Evolutionary conservation across 73 alveolate species (phyloP).

Genomic region (Breviolum minutum): DNA sequence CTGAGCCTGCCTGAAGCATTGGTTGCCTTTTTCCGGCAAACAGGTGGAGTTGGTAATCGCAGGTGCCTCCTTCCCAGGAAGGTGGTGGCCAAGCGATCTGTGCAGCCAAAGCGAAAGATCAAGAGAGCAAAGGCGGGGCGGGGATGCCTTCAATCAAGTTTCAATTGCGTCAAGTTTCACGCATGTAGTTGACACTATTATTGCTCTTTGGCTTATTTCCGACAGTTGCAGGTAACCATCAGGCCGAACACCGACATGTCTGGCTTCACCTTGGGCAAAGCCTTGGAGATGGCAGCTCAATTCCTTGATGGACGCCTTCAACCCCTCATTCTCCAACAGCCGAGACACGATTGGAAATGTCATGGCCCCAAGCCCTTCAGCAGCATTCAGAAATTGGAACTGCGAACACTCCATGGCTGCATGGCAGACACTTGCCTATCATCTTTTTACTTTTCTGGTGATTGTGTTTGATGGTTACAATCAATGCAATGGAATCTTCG

Average conservation of each 20-base stretch:
- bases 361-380: neutral
- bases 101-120: neutral
- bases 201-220: too few species aligned
- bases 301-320: neutral
- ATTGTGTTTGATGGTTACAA: too few species aligned
- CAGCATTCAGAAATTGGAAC: too few species aligned
- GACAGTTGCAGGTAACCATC: neutral
- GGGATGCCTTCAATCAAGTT: too few species aligned
- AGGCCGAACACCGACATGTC: neutral
- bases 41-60: neutral
- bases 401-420: too few species aligned
- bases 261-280: neutral
- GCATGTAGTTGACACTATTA: too few species aligned
- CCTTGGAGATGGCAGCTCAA: neutral
- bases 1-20: too few species aligned
- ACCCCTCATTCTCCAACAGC: neutral
- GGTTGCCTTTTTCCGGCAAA: neutral
- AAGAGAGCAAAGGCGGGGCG: too few species aligned
- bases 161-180: too few species aligned
- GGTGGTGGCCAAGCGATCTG: neutral
- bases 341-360: neutral
- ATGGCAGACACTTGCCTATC: too few species aligned
- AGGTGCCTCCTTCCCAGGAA: neutral
- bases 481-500: too few species aligned
- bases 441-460: too few species aligned